Evolutionary conservation across 805 yeast genomes (phyloP).

Genomic region (Ogataea neopini): DNA sequence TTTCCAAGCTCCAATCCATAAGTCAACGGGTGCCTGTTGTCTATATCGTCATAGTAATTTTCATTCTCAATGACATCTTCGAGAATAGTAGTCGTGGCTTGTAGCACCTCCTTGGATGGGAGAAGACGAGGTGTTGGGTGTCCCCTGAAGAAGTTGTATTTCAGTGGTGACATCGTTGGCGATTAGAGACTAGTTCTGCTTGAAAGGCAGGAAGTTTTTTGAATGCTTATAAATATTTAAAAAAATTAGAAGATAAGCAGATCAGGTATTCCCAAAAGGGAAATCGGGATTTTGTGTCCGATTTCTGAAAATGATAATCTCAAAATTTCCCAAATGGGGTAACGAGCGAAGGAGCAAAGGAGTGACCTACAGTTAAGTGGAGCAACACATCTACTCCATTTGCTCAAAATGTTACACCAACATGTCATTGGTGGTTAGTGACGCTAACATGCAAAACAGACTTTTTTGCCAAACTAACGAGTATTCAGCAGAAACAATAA

Average conservation of each 20-base stretch:
- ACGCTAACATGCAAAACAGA: no score
- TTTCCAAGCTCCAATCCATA: constrained; percentile 84
- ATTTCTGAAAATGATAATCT: not conserved
- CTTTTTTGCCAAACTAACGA: no score
- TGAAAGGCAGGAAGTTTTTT: not conserved
- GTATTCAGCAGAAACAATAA: no score
- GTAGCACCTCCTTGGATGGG: constrained; percentile 55
- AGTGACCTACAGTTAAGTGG: no score
- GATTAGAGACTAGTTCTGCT: no score
- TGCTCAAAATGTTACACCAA: no score
- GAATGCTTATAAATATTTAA: not conserved
- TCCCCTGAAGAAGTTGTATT: constrained; percentile 68
- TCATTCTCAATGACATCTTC: constrained; percentile 38
- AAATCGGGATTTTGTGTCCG: constrained; percentile 8
- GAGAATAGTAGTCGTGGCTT: constrained; percentile 55
- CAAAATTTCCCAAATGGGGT: not conserved
- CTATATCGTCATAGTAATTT: constrained; percentile 44
- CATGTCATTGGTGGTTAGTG: no score
- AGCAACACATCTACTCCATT: no score
- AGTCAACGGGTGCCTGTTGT: constrained; percentile 61
- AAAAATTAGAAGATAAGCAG: not conserved
- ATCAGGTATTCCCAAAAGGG: constrained; percentile 7
- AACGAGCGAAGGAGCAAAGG: no score
- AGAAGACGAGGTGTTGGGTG: constrained; percentile 66
- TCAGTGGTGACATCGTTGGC: constrained; percentile 4